Evolutionary conservation across 1,139 yeast genomes (phyloP), one percentile per base, ranked within the genome.

Genomic region (Candida anutae): DNA sequence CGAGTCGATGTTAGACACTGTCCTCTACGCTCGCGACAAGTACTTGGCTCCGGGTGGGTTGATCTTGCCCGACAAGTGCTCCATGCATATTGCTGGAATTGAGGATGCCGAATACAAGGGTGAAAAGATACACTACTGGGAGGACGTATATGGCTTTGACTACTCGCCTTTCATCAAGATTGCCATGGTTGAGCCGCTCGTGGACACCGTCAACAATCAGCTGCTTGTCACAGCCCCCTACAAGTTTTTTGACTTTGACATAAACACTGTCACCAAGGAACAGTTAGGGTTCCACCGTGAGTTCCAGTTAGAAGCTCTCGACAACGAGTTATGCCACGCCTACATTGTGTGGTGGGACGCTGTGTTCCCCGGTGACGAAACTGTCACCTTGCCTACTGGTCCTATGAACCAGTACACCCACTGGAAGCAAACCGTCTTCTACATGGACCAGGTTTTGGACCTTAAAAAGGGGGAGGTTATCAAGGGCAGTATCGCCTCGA

Each of bases 1-100:
- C 52, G 99, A 93, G 66, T 83, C 95, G 38, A 93, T 93, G 99
- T 71, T 93, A 55, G 98, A 93, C 55, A 87, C 98, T 21, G 99
- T 93, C 14, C 65, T 93, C 39, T 74, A 75, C 42, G 99, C 99
- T 19, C 77, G 99, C 60, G 99, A 93, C 61, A 75, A 71, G 55
- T 93, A 87, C 55, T 71, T 93, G 49, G 85, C 70, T 26, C 70
- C 77, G 48, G 94, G 81, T 26, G 99, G 99, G 6, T 67, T 88
- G 41, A 85, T 93, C 37, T 78, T 93, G 67, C 99, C 99, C 23
- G 97, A 90, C 56, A 84, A 83, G 58, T 90, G 96, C 40, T 70
- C 84, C 23, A 84, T 90, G 70, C 79, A 77, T 53, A 67, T 88
- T 47, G 96, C 96, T 16, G 93, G 93, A 41, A 80, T 93, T 48